These are phyloP conservation scores for Paspalum notatum DNA, from an alignment of 176 grass and related monocot genomes.

Conservation along the genomic window DNA sequence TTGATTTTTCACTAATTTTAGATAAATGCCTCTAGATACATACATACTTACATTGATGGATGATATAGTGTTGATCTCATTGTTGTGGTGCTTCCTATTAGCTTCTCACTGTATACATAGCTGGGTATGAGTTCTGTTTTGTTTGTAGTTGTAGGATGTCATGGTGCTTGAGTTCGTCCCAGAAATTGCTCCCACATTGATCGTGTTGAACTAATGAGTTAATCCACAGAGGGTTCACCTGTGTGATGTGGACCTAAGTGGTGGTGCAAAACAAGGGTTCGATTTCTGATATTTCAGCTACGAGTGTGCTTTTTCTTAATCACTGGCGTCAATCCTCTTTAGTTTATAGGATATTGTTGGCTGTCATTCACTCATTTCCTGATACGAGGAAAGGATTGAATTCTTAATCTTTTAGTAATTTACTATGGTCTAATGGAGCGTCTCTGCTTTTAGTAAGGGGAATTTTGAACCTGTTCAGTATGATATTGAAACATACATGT, in stretches of 20 bases:
- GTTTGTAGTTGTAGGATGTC: not conserved
- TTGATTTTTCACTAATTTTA: not conserved
- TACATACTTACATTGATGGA: not conserved
- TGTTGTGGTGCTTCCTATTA: not conserved
- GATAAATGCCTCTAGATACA: not conserved
- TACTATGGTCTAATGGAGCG: not conserved
- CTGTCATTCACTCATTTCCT: not conserved
- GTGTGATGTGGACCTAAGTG: not conserved
- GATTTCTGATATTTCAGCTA: not conserved
- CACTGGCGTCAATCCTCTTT: not conserved
- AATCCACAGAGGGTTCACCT: constrained; percentile 1
- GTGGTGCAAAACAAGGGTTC: not conserved
- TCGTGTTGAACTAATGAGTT: not conserved
- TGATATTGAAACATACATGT: not conserved
- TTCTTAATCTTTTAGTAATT: not conserved
- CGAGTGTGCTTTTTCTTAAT: not conserved
- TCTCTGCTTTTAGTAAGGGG: not conserved
- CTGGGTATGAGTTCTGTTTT: not conserved
- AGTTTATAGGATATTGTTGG: not conserved
- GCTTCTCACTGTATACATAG: not conserved
- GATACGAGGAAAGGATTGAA: not conserved
- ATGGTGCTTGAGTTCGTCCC: not conserved
- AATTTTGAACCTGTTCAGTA: not conserved
- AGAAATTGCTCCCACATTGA: not conserved
- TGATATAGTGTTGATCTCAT: not conserved